Evolutionary conservation across 805 yeast genomes (phyloP).

Genomic region (Yarrowia osloensis): DNA sequence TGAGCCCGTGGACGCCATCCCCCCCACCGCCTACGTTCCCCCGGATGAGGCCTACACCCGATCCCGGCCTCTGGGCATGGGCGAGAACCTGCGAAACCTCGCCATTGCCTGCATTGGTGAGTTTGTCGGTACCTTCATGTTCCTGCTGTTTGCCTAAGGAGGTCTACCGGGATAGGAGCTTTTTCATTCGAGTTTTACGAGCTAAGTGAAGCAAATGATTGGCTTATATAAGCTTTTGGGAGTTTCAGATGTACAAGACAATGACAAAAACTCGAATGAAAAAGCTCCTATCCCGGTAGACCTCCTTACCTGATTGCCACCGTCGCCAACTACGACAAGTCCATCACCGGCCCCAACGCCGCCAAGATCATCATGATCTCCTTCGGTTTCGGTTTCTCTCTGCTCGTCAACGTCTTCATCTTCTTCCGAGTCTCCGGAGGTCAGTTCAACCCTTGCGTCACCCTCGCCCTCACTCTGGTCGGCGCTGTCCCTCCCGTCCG

Average conservation of each 20-base stretch:
- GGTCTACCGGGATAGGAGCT: too few species aligned
- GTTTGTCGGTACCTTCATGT: slow-evolving; percentile 82
- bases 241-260: too few species aligned
- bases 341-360: slow-evolving; percentile 49
- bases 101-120: slow-evolving; percentile 73
- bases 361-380: slow-evolving; percentile 72
- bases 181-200: too few species aligned
- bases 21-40: slow-evolving; percentile 28
- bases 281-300: too few species aligned
- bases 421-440: slow-evolving; percentile 83
- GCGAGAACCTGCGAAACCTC: slow-evolving; percentile 57
- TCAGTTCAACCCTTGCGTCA: slow-evolving; percentile 87
- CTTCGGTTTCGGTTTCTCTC: slow-evolving; percentile 84
- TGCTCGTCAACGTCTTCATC: slow-evolving; percentile 68
- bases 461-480: slow-evolving; percentile 68
- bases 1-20: slow-evolving; percentile 21
- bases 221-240: too few species aligned
- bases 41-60: slow-evolving; percentile 31
- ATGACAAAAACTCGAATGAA: too few species aligned
- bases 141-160: slow-evolving; percentile 81
- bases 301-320: slow-evolving; percentile 82
- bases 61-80: slow-evolving; percentile 42
- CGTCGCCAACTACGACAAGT: slow-evolving; percentile 64
- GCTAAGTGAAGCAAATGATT: too few species aligned
- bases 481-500: slow-evolving; percentile 74